Evolutionary conservation across 1,284 basidiomycete genomes (phyloP), one percentile per base, ranked within the genome.

Genomic region (Boletellus sp.): DNA sequence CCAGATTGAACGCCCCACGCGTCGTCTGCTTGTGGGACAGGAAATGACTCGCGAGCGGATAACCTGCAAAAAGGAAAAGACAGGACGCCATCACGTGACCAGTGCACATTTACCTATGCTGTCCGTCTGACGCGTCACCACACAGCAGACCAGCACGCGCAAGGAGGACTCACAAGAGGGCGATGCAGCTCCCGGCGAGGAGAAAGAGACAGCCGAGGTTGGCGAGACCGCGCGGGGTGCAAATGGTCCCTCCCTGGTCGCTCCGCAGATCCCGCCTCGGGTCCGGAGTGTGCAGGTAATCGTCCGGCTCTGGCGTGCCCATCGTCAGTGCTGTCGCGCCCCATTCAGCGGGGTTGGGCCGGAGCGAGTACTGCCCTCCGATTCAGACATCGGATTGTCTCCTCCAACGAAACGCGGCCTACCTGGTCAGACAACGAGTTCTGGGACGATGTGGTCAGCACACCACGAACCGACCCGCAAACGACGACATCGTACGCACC

Each of bases 1-100:
- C 79, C 12, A 82, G 60, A 52, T 80, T 79, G 63, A 74, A 78
- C 1, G 69, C 76, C 0, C 73, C 74, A n/a, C 74, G 67, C 2
- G 63, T 72, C 43, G 56, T 49, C 54, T 52, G 47, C 57, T 62
- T 78, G 70, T 37, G 73, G 67, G 54, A 73, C 69, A 61, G 68
- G 65, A 57, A 66, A 54, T 64, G 75, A 66, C 57, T 77, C 66
- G 59, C 73, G 38, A 68, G 28, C 8, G 66, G 66, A 43, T 57
- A 68, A 16, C 56, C 66, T 68, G 47, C 2, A 13, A 32, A 13
- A 32, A 32, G 12, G 13, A 15, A n/a, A 46, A 30, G 16, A 38
- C 11, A 19, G n/a, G 21, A 49, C 13, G 30, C 18, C 21, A 36
- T 11, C 32, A 32, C 16, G 24, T 15, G 15, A 37, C 7, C 8